Evolutionary conservation across 2,329 filamentous ascomycete species (phyloP), one percentile per base, ranked within the genome.

Genomic region (Magnaporthiopsis incrustans): DNA sequence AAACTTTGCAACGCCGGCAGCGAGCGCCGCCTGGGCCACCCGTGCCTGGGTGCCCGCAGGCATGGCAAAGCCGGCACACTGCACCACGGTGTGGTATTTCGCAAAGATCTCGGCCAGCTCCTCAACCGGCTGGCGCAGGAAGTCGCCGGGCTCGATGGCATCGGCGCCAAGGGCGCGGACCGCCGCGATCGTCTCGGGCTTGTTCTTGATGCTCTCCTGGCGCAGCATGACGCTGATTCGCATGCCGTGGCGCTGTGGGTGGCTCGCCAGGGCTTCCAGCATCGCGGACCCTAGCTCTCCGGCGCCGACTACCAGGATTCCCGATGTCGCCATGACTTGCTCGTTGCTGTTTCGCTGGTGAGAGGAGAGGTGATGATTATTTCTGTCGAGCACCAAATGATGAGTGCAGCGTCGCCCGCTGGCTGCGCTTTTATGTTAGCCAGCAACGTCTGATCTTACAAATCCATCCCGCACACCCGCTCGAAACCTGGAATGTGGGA

Each of bases 251-350:
- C 74, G 75, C 53, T 74, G 69, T 0, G 81, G 77, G 67, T 87
- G 82, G 0, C 67, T 61, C 18, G 76, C 71, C 10, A 90, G 78
- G 14, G 79, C 76, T 38, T 78, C 71, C 22, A 89, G 75, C 65
- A 89, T 77, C 22, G 82, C 78, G 5, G 77, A 74, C 61, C 87
- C 88, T 18, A 90, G 81, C 75, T 90, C 87, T 65, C 87, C 87
- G n/a, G 84, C 84, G 63, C 88, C 87, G 65, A 90, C 75, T 62
- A 90, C 77, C 61, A 89, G 84, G 64, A 89, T 62, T 60, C 35
- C 27, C 74, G 72, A 4, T 66, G 70, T 0, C 66, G 70, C 71
- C 69, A 22, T 71, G 44, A 6, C 22, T 53, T 53, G 7, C 8
- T n/a, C n/a, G 44, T 53, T 5, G 44, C 44, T 53, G 22, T 7